Percentiles rank a stretch among this genome's conserved stretches.
Evolutionary conservation across 75 land plant genomes (phyloP).

Genomic region (Sequoiadendron giganteum): DNA sequence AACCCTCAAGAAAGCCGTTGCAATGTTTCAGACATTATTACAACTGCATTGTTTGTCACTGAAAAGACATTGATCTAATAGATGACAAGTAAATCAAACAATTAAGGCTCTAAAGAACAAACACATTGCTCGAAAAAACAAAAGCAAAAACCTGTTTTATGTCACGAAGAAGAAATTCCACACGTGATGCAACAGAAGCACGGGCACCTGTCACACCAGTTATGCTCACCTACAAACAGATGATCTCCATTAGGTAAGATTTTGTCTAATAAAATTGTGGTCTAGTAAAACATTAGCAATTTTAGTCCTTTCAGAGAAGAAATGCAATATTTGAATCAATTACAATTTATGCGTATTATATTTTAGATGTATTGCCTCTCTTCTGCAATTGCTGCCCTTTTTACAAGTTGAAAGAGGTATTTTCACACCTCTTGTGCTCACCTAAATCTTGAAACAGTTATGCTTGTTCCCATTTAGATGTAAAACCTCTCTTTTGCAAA

Average conservation of each 20-base stretch:
- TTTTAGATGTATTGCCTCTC: neutral
- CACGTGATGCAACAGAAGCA: conserved; percentile 43
- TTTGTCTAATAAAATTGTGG: neutral
- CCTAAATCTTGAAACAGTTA: neutral
- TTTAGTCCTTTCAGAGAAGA: neutral
- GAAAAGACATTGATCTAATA: neutral
- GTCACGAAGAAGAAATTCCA: conserved; percentile 56
- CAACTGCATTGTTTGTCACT: neutral
- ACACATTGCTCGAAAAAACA: neutral
- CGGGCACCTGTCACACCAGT: conserved; percentile 93
- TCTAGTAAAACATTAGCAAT: neutral
- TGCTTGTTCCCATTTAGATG: neutral
- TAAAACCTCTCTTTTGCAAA: neutral
- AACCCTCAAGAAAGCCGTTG: too few species aligned
- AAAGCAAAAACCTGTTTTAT: conserved; percentile 62
- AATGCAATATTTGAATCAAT: neutral
- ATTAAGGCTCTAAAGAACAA: neutral
- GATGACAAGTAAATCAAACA: neutral
- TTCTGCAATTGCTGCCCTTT: neutral
- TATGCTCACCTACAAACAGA: conserved; percentile 69
- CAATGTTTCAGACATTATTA: too few species aligned
- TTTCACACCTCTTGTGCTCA: neutral
- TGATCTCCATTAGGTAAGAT: neutral
- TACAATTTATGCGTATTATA: neutral
- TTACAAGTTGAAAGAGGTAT: neutral